A percentile compares a stretch with the other conserved stretches of the same genome.
phyloP scores from a whole-genome alignment of 768 basidiomycete species.

The Boletus rufocinnamomeus region DNA sequence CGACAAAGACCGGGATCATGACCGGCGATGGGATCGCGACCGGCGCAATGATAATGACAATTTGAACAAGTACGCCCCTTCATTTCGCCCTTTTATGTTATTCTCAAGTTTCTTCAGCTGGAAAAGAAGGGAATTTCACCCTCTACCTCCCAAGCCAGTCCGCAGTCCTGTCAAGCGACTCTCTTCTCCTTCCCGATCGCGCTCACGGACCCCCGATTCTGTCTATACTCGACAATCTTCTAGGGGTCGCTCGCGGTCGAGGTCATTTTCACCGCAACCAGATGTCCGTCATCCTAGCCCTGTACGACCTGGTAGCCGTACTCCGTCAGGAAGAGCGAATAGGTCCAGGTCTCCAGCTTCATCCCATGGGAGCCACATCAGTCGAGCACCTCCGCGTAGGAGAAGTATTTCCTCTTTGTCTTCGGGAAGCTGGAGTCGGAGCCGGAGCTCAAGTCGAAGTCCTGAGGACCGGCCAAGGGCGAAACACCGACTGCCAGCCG shows the following conservation, averaged over 20 bases:
- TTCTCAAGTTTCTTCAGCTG: slow-evolving; percentile 47
- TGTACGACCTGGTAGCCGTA: slow-evolving; percentile 45
- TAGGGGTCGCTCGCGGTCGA: slow-evolving; percentile 63
- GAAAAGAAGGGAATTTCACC: slow-evolving; percentile 58
- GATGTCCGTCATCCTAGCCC: slow-evolving; percentile 59
- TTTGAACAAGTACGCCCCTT: slow-evolving; percentile 66
- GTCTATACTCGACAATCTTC: slow-evolving; percentile 64
- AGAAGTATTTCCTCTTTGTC: slow-evolving; percentile 58
- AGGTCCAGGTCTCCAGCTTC: slow-evolving; percentile 44
- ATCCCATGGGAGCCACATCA: slow-evolving; percentile 43
- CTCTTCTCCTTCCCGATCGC: slow-evolving; percentile 51
- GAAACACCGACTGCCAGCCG: slow-evolving; percentile 63
- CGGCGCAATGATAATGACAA: slow-evolving; percentile 61
- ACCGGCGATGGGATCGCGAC: slow-evolving; percentile 39
- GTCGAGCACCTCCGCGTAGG: slow-evolving; percentile 37
- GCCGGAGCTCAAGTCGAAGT: slow-evolving; percentile 53
- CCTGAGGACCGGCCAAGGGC: slow-evolving; percentile 53
- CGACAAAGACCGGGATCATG: slow-evolving; percentile 31
- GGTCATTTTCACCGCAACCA: slow-evolving; percentile 56
- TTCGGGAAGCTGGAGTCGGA: slow-evolving; percentile 57
- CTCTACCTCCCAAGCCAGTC: slow-evolving; percentile 41
- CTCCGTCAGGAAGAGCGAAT: slow-evolving; percentile 47
- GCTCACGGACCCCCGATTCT: slow-evolving; percentile 62
- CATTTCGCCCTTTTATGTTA: slow-evolving; percentile 9
- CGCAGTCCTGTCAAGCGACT: slow-evolving; percentile 41